phyloP scores from a whole-genome alignment of 345 rosid genomes.

The Carallia pectinifolia region DNA sequence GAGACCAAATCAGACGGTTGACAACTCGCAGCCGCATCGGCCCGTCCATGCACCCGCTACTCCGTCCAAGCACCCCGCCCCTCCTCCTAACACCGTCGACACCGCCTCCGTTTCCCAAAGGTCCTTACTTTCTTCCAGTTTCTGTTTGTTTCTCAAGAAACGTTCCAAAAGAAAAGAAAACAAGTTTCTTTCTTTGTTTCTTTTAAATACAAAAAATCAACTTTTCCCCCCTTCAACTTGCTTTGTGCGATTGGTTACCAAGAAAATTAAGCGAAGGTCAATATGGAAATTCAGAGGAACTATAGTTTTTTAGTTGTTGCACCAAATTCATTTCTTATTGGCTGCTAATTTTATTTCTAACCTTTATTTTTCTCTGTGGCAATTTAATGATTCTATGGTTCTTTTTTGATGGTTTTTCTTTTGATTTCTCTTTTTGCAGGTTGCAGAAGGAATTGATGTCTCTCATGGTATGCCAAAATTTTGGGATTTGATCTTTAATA shows the following conservation, averaged over 20 bases:
- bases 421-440: constrained; percentile 13
- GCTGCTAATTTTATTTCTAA: not conserved
- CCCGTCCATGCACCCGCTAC: constrained; percentile 27
- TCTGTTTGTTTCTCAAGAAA: constrained; percentile 7
- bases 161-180: no score
- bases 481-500: not conserved
- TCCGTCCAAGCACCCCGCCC: constrained; percentile 42
- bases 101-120: constrained; percentile 55
- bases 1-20: constrained; percentile 44
- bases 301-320: not conserved
- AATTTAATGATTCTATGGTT: not conserved
- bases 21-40: constrained; percentile 36
- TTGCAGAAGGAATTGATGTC: constrained; percentile 36
- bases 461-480: constrained; percentile 22
- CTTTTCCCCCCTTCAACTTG: not conserved
- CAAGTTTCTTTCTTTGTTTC: not conserved
- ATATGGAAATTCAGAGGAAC: no score
- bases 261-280: not conserved
- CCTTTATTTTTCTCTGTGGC: not conserved
- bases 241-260: not conserved
- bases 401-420: not conserved
- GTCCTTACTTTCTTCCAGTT: constrained; percentile 13
- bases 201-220: no score
- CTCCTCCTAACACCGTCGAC: constrained; percentile 38
- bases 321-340: not conserved